Base-by-base conservation (phyloP, 257 asterid genomes). In the Przewalskia tangutica region DNA sequence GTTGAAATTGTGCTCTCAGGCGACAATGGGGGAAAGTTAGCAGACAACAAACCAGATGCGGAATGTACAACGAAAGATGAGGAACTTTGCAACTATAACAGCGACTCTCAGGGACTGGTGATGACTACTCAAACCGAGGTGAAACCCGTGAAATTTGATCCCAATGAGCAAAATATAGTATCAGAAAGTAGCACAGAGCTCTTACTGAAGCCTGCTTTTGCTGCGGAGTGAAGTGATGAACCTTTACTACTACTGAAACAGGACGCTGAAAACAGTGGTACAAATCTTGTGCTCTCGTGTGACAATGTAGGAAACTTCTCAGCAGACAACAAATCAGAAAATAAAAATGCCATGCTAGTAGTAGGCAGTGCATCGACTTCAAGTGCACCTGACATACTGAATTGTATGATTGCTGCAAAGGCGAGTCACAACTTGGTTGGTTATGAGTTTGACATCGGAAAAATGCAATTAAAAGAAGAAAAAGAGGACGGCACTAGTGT, bases 111-210 rank as follows among this genome's bases (percentile, higher is more conserved):
- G 42, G 42, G 42, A 38, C 42, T 38, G 42, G 53, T 48, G 9
- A 7, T 48, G 66, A 59, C 66, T 59, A 16, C 62, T 59, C 66
- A 18, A 59, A 59, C 36, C 3, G 36, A 59, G 34, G 32, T 59
- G 32, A 59, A 59, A 18, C 9, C 66, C 85, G 94, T 84, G 90
- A 86, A 4, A 13, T 8, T 66, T 42, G 82, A 84, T 71, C 77
- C 8, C 17, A 80, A 65, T 51, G 82, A 79, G 27, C 5, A 44
- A 63, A 66, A 75, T 44, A 42, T 59, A 80, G 83, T 82, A 63
- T 65, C 77, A 50, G 80, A 76, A 84, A 79, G 77, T 63, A 62
- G 36, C 81, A 70, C 62, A 3, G 56, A 79, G 81, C 82, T 83
- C 36, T 32, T 64, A 36, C 77, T 32, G 68, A 82, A 84, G 67